Percentiles rank a stretch among this genome's conserved stretches.
These are phyloP conservation scores for Phaeolepiota aurea DNA, from an alignment of 768 basidiomycete genomes.

Conservation along the genomic window DNA sequence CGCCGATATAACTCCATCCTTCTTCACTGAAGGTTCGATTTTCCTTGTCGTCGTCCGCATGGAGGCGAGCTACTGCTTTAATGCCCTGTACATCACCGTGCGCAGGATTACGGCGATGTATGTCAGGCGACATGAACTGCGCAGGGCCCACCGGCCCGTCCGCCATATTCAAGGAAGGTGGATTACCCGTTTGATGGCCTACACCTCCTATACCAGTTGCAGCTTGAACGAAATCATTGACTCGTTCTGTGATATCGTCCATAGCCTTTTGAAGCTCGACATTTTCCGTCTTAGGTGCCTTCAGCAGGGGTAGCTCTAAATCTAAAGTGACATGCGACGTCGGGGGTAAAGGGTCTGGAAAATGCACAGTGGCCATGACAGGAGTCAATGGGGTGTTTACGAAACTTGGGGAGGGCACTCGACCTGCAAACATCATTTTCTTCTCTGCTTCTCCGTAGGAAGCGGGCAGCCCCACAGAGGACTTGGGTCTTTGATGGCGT, in stretches of 20 bases:
- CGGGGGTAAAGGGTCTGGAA: neutral
- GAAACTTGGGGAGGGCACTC: neutral
- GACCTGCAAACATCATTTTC: constrained; percentile 8
- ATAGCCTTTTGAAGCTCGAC: constrained; percentile 31
- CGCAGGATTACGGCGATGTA: neutral
- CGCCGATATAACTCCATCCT: constrained; percentile 28
- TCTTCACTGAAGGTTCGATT: constrained; percentile 27
- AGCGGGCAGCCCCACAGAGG: constrained; percentile 8
- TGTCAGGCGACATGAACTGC: neutral
- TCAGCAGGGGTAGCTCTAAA: constrained; percentile 24
- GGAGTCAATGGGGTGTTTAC: neutral
- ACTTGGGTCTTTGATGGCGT: constrained; percentile 8
- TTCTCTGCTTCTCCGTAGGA: constrained; percentile 12
- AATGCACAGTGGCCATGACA: neutral
- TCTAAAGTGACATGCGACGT: constrained; percentile 1
- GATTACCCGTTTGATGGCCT: neutral
- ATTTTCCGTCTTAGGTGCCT: constrained; percentile 31
- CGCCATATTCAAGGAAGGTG: neutral
- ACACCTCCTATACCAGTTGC: too few species aligned
- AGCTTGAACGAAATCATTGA: constrained; percentile 28
- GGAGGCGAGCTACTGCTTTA: constrained; percentile 8
- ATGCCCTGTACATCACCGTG: constrained; percentile 1
- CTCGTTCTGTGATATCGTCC: constrained; percentile 36
- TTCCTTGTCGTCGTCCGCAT: constrained; percentile 30
- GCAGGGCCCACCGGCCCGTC: neutral